Percentiles rank a stretch among this genome's conserved stretches.
These are phyloP conservation scores for Ceratonia siliqua DNA, from an alignment of 306 rosid species.

Conservation along the genomic window DNA sequence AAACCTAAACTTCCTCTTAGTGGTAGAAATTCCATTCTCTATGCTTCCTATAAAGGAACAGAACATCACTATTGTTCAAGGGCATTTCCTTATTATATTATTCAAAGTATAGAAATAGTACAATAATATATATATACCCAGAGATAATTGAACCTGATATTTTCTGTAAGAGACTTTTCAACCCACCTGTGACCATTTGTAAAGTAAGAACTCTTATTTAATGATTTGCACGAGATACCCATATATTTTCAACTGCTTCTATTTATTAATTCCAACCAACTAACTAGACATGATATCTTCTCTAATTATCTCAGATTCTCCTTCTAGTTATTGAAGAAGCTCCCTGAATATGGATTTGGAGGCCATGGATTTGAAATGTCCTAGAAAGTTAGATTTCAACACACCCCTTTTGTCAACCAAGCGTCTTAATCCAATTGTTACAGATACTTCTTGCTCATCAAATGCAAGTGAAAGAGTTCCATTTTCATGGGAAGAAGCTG, in stretches of 20 bases:
- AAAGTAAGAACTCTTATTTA: conserved; percentile 43
- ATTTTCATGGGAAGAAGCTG: conserved; percentile 81
- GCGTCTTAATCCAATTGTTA: conserved; percentile 35
- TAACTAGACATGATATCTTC: conserved; percentile 19
- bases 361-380: conserved; percentile 44
- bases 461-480: conserved; percentile 63
- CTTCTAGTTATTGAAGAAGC: conserved; percentile 25
- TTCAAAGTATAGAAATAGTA: too few species aligned
- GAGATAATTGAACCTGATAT: neutral
- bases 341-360: neutral
- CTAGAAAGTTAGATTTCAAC: conserved; percentile 66
- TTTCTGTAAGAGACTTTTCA: conserved; percentile 32
- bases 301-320: conserved; percentile 29
- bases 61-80: too few species aligned
- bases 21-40: too few species aligned
- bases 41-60: too few species aligned
- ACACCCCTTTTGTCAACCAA: conserved; percentile 74
- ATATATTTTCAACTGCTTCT: conserved; percentile 49
- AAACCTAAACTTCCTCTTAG: too few species aligned
- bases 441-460: conserved; percentile 34
- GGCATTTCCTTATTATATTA: too few species aligned
- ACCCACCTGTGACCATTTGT: conserved; percentile 46
- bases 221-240: conserved; percentile 60
- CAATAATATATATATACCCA: too few species aligned
- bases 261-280: conserved; percentile 51